Conservation (phyloP, 441 rosid species). For the Populus hybrid region DNA sequence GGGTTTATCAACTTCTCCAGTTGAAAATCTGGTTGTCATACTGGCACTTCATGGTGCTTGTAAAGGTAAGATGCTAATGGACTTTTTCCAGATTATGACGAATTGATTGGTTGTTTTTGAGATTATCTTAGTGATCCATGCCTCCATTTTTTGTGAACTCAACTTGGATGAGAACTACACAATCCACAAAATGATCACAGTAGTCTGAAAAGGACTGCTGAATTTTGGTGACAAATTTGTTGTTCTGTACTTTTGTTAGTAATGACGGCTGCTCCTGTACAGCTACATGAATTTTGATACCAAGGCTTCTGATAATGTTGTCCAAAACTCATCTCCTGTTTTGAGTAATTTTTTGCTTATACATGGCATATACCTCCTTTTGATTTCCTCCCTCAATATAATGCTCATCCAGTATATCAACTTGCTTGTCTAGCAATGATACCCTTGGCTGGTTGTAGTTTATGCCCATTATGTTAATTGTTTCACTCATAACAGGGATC, state of each 20-base stretch:
- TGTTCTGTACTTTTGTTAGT: neutral
- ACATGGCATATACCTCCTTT: neutral
- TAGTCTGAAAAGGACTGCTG: neutral
- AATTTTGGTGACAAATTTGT: neutral
- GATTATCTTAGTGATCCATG: neutral
- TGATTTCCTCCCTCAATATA: neutral
- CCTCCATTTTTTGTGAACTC: neutral
- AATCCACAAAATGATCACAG: neutral
- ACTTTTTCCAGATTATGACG: conserved; percentile 7
- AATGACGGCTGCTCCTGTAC: neutral
- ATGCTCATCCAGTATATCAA: neutral
- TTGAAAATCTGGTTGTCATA: conserved; percentile 72
- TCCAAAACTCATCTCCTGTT: neutral
- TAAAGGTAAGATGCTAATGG: conserved; percentile 48
- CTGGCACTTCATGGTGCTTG: conserved; percentile 76
- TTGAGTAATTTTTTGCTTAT: neutral
- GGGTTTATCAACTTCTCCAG: conserved; percentile 85
- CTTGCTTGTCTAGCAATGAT: neutral
- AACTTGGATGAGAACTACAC: neutral
- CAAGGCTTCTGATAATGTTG: no score
- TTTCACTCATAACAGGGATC: neutral
- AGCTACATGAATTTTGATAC: neutral
- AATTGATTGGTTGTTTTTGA: neutral
- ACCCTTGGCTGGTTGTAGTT: neutral
- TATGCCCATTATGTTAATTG: neutral